Evolutionary conservation across 768 basidiomycete genomes (phyloP).

Genomic region (Lyophyllum shimeji): DNA sequence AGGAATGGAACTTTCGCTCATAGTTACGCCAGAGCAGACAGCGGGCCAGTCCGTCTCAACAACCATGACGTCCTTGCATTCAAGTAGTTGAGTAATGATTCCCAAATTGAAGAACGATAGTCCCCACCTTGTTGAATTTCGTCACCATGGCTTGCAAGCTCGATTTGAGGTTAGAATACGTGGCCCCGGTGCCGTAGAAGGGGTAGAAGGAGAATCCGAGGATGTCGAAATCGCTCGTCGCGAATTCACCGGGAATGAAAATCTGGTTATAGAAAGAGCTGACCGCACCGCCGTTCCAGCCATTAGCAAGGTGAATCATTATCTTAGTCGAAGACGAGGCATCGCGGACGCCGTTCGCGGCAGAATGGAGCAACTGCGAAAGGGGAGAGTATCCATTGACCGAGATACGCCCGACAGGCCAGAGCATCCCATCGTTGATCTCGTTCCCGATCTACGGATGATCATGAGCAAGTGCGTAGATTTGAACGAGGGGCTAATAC

Average conservation of each 20-base stretch:
- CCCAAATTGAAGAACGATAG: background rate
- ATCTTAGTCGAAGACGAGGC: constrained; percentile 47
- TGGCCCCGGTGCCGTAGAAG: constrained; percentile 61
- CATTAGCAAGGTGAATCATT: constrained; percentile 62
- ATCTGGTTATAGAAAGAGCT: constrained; percentile 51
- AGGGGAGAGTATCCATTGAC: constrained; percentile 49
- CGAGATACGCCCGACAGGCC: constrained; percentile 58
- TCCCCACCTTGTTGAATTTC: constrained; percentile 47
- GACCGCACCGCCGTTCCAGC: constrained; percentile 50
- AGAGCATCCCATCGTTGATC: constrained; percentile 64
- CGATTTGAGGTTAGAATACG: constrained; percentile 44
- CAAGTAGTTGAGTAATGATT: background rate
- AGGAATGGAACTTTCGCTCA: constrained; percentile 48
- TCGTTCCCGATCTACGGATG: constrained; percentile 55
- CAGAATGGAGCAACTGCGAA: constrained; percentile 62
- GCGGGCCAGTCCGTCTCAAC: constrained; percentile 69
- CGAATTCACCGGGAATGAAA: constrained; percentile 52
- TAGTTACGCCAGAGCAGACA: constrained; percentile 39
- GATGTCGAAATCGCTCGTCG: constrained; percentile 50
- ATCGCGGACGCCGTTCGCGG: constrained; percentile 50
- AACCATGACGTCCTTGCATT: constrained; percentile 47
- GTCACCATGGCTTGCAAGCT: constrained; percentile 51
- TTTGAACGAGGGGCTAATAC: constrained; percentile 21
- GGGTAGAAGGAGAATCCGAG: constrained; percentile 69
- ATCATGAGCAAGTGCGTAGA: background rate